Evolutionary conservation across 345 rosid genomes (phyloP).

Genomic region (Erodium maritimum): DNA sequence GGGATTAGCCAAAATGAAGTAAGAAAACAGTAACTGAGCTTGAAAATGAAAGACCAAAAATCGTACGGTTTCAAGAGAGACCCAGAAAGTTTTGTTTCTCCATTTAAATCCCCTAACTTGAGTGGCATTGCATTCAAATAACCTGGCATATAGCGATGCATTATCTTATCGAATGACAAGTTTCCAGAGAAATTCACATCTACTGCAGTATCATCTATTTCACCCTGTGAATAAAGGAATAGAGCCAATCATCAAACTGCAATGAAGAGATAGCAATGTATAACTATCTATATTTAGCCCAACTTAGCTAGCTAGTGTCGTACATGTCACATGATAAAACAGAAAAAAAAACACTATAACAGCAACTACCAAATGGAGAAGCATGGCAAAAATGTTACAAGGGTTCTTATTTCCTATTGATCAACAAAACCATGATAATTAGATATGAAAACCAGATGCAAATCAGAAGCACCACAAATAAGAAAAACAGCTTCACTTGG

Average conservation of each 20-base stretch:
- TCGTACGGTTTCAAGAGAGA: constrained; percentile 87
- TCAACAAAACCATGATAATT: too few species aligned
- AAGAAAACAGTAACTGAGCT: background rate
- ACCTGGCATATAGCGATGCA: constrained; percentile 64
- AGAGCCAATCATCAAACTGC: constrained; percentile 11
- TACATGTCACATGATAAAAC: too few species aligned
- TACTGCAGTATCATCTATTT: constrained; percentile 80
- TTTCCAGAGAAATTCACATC: constrained; percentile 92
- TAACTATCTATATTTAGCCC: too few species aligned
- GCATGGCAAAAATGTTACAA: too few species aligned
- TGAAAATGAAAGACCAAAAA: constrained; percentile 4
- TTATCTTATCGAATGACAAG: constrained; percentile 59
- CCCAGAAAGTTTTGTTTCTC: constrained; percentile 94
- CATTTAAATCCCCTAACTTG: constrained; percentile 78
- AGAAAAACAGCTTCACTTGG: too few species aligned
- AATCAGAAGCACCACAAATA: too few species aligned
- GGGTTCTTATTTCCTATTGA: too few species aligned
- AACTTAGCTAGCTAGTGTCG: too few species aligned
- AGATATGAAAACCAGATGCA: too few species aligned
- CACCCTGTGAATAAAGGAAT: constrained; percentile 47
- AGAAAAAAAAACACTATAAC: too few species aligned
- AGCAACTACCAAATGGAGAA: too few species aligned
- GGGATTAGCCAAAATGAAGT: background rate
- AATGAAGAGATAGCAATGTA: background rate
- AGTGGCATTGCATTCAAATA: constrained; percentile 51